Percentiles rank a stretch among this genome's conserved stretches.
These are phyloP conservation scores for Starmerella cellae DNA, from an alignment of 805 yeast species.

Conservation along the genomic window DNA sequence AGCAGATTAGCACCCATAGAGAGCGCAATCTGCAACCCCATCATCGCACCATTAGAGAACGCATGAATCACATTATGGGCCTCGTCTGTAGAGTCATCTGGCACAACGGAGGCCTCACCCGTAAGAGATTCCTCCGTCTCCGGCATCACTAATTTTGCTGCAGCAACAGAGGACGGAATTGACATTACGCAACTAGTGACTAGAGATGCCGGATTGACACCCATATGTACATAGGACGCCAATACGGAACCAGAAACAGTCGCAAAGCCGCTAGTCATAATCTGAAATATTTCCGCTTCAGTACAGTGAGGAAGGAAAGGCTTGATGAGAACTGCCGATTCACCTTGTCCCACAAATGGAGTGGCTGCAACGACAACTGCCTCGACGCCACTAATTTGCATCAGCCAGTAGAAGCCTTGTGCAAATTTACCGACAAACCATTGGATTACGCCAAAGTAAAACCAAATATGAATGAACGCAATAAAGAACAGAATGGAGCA, in stretches of 20 bases:
- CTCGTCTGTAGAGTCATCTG: constrained; percentile 31
- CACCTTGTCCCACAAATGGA: constrained; percentile 56
- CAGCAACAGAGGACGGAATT: constrained; percentile 50
- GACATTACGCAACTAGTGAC: constrained; percentile 60
- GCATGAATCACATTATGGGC: constrained; percentile 45
- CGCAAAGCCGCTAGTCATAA: constrained; percentile 50
- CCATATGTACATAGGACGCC: constrained; percentile 50
- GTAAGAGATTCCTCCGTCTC: constrained; percentile 45
- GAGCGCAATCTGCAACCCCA: constrained; percentile 45
- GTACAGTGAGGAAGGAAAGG: constrained; percentile 48
- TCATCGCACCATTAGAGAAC: constrained; percentile 43
- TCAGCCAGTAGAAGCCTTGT: constrained; percentile 45
- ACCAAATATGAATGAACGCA: constrained; percentile 47
- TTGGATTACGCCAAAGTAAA: constrained; percentile 46
- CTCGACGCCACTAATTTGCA: constrained; percentile 50
- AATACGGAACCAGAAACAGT: constrained; percentile 53
- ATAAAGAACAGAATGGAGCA: constrained; percentile 55
- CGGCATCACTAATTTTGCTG: constrained; percentile 46
- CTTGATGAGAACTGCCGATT: constrained; percentile 47
- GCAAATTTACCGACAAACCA: constrained; percentile 49
- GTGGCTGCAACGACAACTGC: constrained; percentile 55
- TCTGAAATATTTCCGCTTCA: constrained; percentile 47
- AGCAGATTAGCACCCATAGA: constrained; percentile 45
- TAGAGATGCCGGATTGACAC: constrained; percentile 48
- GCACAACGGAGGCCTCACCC: constrained; percentile 36